Base-by-base conservation (phyloP, 1,284 basidiomycete species). In the Xerocomus amazonicus region DNA sequence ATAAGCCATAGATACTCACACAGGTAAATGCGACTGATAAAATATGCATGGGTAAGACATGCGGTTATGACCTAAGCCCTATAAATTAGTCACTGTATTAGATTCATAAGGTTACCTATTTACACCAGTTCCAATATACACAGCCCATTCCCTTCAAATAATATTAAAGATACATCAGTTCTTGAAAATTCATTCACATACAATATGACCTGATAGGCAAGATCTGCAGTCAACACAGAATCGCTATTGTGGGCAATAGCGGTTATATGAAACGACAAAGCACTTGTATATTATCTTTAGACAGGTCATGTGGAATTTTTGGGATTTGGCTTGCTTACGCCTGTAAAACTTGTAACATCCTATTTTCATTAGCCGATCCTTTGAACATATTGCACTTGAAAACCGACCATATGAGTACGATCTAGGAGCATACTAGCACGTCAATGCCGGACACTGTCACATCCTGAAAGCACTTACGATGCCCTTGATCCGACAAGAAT, bases 41-140 rank as follows among this genome's bases (percentile, higher is more conserved):
- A 65, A 37, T 47, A 54, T 33, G 36, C 53, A 47, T 62, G 61
- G 14, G 66, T 56, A 47, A 62, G 50, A 43, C 53, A 61, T 31
- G 35, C 53, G 40, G 62, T 61, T 6, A 17, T 14, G 32, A 13
- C 48, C 61, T 66, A 40, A 9, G 29, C 14, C 29, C 9, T n/a
- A 31, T 0, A 35, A 10, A 5, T 66, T 4, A 65, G 60, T 4
- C 2, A 45, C 3, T 16, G 6, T 0, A 35, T 14, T 13, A 33
- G 31, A 37, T 6, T 9, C 3, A 23, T 19, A 1, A 37, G 32
- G 9, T 29, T 28, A 28, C 23, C 16, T 0, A 8, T 26, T 51
- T 59, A 65, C 61, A 54, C 26, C 52, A 45, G 38, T 54, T 9
- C 31, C 62, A 44, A 48, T 0, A 43, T 45, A 57, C 10, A 37